Conservation (phyloP, 225 moss, liverwort and hornwort species). For the Neckera pumila region DNA sequence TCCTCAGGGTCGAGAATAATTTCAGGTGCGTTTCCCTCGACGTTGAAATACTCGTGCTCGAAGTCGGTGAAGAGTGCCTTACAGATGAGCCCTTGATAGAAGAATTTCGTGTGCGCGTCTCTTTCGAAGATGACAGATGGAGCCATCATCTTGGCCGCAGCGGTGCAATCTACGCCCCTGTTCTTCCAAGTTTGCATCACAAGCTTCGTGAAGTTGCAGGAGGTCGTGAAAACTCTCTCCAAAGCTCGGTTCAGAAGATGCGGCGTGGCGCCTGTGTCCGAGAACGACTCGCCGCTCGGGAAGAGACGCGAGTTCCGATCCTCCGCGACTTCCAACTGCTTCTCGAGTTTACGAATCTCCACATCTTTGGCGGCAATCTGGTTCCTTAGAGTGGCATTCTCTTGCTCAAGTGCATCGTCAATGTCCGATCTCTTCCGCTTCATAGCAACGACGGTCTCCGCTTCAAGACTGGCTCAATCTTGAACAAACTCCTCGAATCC, state of each 20-base stretch:
- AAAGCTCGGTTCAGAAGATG: slow-evolving; percentile 11
- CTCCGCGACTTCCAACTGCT: slow-evolving; percentile 7
- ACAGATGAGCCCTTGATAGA: slow-evolving; percentile 19
- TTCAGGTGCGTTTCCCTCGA: background rate
- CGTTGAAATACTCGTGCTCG: slow-evolving; percentile 22
- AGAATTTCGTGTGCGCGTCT: slow-evolving; percentile 16
- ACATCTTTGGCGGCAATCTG: background rate
- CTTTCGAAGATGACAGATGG: slow-evolving; percentile 11
- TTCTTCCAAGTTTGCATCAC: slow-evolving; percentile 3
- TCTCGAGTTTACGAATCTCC: background rate
- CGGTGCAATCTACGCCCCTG: background rate
- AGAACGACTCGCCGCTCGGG: slow-evolving; percentile 10
- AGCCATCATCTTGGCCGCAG: background rate
- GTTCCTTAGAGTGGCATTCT: background rate
- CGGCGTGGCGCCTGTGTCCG: slow-evolving; percentile 22
- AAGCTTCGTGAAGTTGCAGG: slow-evolving; percentile 16
- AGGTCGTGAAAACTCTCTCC: slow-evolving; percentile 7
- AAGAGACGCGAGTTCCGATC: background rate
- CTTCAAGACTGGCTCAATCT: background rate
- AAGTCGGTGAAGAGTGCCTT: slow-evolving; percentile 20
- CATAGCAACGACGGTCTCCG: background rate
- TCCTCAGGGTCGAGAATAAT: slow-evolving; percentile 8
- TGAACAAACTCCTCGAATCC: background rate
- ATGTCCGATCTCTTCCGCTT: background rate
- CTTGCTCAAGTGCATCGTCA: slow-evolving; percentile 1